A percentile compares a stretch with the other conserved stretches of the same genome.
phyloP scores from a whole-genome alignment of 495 filamentous ascomycete species.

The Pyrenula aspistea region DNA sequence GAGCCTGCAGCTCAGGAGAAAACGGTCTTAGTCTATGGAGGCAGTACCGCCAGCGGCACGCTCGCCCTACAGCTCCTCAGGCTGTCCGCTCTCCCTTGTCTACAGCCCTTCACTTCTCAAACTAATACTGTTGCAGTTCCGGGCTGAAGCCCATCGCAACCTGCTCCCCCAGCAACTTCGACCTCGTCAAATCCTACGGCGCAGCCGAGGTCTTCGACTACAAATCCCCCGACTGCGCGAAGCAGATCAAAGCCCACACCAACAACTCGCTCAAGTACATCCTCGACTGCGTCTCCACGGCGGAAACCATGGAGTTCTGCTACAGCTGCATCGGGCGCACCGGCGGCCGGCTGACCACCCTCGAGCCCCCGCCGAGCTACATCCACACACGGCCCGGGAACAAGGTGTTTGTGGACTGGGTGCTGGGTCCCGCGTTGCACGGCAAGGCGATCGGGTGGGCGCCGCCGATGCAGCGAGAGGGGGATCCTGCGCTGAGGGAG shows the following conservation, averaged over 20 bases:
- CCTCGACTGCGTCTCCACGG: constrained; percentile 27
- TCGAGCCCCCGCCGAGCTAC: constrained; percentile 21
- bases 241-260: constrained; percentile 27
- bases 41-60: constrained; percentile 38
- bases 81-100: too few relatives aligned
- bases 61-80: constrained; percentile 45
- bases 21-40: constrained; percentile 40
- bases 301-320: constrained; percentile 23
- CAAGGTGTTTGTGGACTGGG: neutral
- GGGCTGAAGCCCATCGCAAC: constrained; percentile 37
- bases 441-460: neutral
- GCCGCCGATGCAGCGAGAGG: neutral
- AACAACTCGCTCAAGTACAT: constrained; percentile 22
- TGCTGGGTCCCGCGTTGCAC: neutral
- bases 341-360: constrained; percentile 27
- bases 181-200: constrained; percentile 36
- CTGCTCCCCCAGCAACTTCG: constrained; percentile 43
- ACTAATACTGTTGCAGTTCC: too few relatives aligned
- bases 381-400: constrained; percentile 10
- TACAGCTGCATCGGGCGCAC: constrained; percentile 24
- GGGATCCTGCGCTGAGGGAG: constrained; percentile 8
- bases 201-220: constrained; percentile 46
- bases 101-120: too few relatives aligned
- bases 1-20: neutral
- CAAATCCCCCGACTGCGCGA: constrained; percentile 22